phyloP scores from a whole-genome alignment of 2,329 filamentous ascomycete genomes.

The Blumeria graminis region DNA sequence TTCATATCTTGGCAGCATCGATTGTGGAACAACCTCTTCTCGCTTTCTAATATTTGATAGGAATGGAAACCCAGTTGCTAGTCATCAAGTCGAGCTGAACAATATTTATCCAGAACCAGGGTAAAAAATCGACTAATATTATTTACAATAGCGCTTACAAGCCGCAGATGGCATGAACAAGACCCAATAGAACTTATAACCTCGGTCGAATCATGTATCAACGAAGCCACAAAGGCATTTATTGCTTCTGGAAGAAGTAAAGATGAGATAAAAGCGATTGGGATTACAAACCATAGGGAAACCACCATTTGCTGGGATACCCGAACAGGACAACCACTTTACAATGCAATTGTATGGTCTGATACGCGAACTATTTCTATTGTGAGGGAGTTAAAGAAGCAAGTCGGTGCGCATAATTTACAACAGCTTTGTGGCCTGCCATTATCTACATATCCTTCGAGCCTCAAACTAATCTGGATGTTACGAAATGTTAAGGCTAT shows the following conservation, averaged over 20 bases:
- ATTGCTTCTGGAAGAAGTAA: slow-evolving; percentile 39
- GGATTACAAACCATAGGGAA: slow-evolving; percentile 61
- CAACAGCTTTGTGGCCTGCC: slow-evolving; percentile 48
- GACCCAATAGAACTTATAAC: slow-evolving; percentile 50
- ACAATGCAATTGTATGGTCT: slow-evolving; percentile 70
- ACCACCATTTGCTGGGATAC: slow-evolving; percentile 62
- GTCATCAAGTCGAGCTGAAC: slow-evolving; percentile 68
- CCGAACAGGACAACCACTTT: slow-evolving; percentile 48
- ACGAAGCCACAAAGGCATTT: slow-evolving; percentile 46
- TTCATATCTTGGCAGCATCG: slow-evolving; percentile 66
- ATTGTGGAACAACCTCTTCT: slow-evolving; percentile 75
- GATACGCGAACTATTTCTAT: slow-evolving; percentile 53
- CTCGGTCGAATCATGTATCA: slow-evolving; percentile 53
- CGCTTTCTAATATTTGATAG: slow-evolving; percentile 79
- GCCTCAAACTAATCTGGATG: slow-evolving; percentile 57
- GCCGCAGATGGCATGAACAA: slow-evolving; percentile 57
- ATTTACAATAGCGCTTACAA: slow-evolving; percentile 4
- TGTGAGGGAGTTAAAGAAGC: slow-evolving; percentile 46
- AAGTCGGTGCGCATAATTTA: slow-evolving; percentile 41
- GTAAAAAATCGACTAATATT: slow-evolving; percentile 27
- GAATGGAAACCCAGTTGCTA: slow-evolving; percentile 50
- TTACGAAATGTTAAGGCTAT: slow-evolving; percentile 42
- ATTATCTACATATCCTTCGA: slow-evolving; percentile 61
- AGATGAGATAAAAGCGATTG: slow-evolving; percentile 47
- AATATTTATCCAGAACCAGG: slow-evolving; percentile 70